Percentiles rank a stretch among this genome's conserved stretches.
These are phyloP conservation scores for Suillus variegatus DNA, from an alignment of 768 basidiomycete genomes.

Conservation along the genomic window DNA sequence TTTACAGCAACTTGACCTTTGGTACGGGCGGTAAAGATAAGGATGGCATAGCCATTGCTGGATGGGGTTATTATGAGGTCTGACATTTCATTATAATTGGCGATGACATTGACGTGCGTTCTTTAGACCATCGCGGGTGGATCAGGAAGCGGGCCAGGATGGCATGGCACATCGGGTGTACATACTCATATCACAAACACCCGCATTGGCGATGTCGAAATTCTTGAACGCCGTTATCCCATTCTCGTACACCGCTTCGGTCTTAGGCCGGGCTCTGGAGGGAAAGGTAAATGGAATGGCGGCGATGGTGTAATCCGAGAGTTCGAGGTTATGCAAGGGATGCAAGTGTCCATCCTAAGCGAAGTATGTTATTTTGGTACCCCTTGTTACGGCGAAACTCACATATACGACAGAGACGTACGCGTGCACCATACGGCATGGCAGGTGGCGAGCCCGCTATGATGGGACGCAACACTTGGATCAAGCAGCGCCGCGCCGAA, in stretches of 20 bases:
- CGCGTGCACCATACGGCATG: slow-evolving; percentile 83
- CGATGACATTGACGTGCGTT: slow-evolving; percentile 7
- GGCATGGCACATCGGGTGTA: slow-evolving; percentile 93
- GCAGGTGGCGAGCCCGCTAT: slow-evolving; percentile 75
- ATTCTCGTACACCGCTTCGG: slow-evolving; percentile 87
- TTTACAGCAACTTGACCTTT: slow-evolving; percentile 79
- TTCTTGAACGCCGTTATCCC: slow-evolving; percentile 91
- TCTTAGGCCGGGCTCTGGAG: slow-evolving; percentile 67
- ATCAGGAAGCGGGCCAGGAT: slow-evolving; percentile 83
- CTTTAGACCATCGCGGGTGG: slow-evolving; percentile 90
- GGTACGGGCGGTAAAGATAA: slow-evolving; percentile 86
- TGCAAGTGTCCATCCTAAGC: slow-evolving; percentile 87
- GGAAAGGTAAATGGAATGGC: slow-evolving; percentile 70
- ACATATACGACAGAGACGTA: slow-evolving; percentile 58
- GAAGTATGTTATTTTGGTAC: slow-evolving; percentile 55
- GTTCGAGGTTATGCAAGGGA: slow-evolving; percentile 75
- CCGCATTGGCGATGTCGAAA: slow-evolving; percentile 90
- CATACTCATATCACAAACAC: slow-evolving; percentile 95
- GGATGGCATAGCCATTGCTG: slow-evolving; percentile 70
- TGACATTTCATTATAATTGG: slow-evolving; percentile 7
- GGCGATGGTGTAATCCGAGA: slow-evolving; percentile 87
- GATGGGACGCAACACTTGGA: slow-evolving; percentile 86
- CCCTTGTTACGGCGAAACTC: slow-evolving; percentile 2
- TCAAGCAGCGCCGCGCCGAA: slow-evolving; percentile 64
- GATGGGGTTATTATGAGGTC: slow-evolving; percentile 92